Evolutionary conservation across 176 grass and related monocot species (phyloP).

Genomic region (Saccharum officinarum): DNA sequence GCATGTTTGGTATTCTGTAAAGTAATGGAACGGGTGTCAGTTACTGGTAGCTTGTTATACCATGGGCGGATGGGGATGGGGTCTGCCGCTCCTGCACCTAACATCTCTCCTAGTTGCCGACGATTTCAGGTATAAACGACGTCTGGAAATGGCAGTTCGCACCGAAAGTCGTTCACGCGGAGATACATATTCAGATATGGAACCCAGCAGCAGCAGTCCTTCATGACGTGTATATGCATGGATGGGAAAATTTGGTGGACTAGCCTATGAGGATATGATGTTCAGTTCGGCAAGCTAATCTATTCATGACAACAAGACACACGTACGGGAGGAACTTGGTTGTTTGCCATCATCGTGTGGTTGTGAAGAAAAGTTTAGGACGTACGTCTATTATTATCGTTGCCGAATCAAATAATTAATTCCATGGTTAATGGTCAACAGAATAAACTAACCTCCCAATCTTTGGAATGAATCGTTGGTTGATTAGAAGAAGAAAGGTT

Average conservation of each 20-base stretch:
- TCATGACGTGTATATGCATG: not conserved
- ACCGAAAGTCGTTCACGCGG: not conserved
- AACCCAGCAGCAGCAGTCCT: not conserved
- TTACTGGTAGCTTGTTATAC: too few species aligned
- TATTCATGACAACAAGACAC: constrained; percentile 19
- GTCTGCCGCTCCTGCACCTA: not conserved
- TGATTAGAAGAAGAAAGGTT: too few species aligned
- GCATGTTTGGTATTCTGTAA: not conserved
- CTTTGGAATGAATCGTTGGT: too few species aligned
- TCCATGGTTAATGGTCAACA: not conserved
- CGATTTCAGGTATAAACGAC: not conserved
- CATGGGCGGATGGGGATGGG: not conserved
- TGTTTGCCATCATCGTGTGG: not conserved
- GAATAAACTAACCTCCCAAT: not conserved
- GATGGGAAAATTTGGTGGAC: not conserved
- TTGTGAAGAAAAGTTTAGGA: not conserved
- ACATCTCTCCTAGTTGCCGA: constrained; percentile 8
- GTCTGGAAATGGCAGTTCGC: constrained; percentile 11
- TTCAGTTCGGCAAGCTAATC: constrained; percentile 38
- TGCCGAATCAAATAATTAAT: not conserved
- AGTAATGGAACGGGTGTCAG: not conserved
- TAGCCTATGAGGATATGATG: not conserved
- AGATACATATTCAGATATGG: constrained; percentile 12
- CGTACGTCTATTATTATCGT: not conserved
- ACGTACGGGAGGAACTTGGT: not conserved